Evolutionary conservation across 2,329 filamentous ascomycete species (phyloP).

Genomic region (Cladosporium colombiae): DNA sequence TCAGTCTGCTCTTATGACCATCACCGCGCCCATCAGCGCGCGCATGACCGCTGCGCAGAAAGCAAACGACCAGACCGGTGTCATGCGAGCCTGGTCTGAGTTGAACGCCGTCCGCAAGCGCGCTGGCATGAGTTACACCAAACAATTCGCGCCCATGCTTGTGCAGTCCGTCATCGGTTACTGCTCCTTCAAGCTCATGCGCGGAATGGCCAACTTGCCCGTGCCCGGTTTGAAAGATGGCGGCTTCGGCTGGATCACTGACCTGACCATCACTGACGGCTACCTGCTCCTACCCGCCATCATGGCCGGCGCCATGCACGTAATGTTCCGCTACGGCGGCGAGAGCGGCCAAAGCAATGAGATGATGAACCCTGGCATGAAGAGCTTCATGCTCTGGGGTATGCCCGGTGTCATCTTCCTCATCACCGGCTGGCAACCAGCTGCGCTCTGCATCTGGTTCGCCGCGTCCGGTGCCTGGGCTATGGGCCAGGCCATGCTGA

Average conservation of each 20-base stretch:
- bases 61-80: constrained; percentile 49
- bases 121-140: constrained; percentile 56
- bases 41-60: constrained; percentile 52
- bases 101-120: constrained; percentile 54
- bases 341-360: constrained; percentile 45
- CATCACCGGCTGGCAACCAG: constrained; percentile 58
- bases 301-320: constrained; percentile 38
- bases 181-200: constrained; percentile 76
- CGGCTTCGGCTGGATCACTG: constrained; percentile 74
- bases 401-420: constrained; percentile 56
- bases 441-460: constrained; percentile 66
- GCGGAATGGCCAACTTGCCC: constrained; percentile 73
- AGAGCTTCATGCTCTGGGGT: constrained; percentile 46
- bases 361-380: constrained; percentile 35
- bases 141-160: constrained; percentile 58
- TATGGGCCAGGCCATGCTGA: constrained; percentile 40
- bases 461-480: constrained; percentile 46
- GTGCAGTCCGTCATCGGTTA: constrained; percentile 70
- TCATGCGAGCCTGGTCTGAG: constrained; percentile 51
- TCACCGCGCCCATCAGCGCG: constrained; percentile 57
- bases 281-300: constrained; percentile 68
- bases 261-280: constrained; percentile 77
- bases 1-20: constrained; percentile 61
- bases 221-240: constrained; percentile 75
- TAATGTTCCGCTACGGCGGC: constrained; percentile 47